A percentile compares a stretch with the other conserved stretches of the same genome.
Conservation (phyloP, 2,329 filamentous ascomycete species). For the Cordyceps farinosa region DNA sequence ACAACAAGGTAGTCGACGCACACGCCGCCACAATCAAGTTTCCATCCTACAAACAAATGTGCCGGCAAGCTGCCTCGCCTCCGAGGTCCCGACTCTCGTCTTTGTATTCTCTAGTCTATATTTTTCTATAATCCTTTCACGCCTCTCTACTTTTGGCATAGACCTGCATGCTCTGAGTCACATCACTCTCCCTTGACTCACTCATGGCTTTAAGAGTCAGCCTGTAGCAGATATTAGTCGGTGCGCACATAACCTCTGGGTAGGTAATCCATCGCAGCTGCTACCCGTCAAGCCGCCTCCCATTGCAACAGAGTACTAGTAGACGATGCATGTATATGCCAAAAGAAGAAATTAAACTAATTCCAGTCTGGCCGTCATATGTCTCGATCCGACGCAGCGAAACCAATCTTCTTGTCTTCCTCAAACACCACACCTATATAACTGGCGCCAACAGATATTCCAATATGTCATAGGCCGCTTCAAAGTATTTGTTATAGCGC, state of each 20-base stretch:
- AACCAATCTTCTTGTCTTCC: background rate
- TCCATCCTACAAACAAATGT: background rate
- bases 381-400: background rate
- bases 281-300: background rate
- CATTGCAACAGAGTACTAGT: background rate
- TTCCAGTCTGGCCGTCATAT: background rate
- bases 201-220: too few relatives aligned
- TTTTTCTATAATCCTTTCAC: too few relatives aligned
- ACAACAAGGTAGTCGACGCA: too few relatives aligned
- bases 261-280: background rate
- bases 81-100: too few relatives aligned
- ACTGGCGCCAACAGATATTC: conserved; percentile 51
- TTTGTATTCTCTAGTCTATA: too few relatives aligned
- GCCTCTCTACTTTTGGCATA: too few relatives aligned
- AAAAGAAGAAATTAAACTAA: background rate
- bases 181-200: background rate
- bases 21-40: background rate
- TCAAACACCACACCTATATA: conserved; percentile 32
- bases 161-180: too few relatives aligned
- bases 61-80: too few relatives aligned
- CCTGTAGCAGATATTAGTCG: background rate
- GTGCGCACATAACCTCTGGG: background rate
- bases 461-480: conserved; percentile 52
- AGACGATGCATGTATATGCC: background rate
- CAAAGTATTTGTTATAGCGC: conserved; percentile 37